These are phyloP conservation scores for Xerocomus brunneocitrinus DNA, from an alignment of 768 basidiomycete genomes.

Conservation along the genomic window DNA sequence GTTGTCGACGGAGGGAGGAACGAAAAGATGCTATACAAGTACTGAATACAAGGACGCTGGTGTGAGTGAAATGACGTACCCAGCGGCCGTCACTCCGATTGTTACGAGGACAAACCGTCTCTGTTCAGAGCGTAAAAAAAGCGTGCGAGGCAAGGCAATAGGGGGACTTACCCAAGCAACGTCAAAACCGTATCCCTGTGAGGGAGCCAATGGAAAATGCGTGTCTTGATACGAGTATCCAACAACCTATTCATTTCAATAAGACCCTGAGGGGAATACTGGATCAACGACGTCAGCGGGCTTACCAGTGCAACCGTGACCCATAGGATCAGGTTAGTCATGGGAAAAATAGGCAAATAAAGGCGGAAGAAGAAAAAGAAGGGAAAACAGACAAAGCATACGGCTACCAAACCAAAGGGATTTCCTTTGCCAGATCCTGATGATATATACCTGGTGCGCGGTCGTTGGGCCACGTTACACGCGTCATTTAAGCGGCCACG, in stretches of 20 bases:
- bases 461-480: background rate
- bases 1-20: constrained; percentile 69
- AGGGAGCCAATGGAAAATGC: constrained; percentile 42
- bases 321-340: constrained; percentile 68
- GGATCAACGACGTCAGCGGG: background rate
- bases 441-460: constrained; percentile 58
- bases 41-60: background rate
- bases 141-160: background rate
- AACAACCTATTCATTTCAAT: constrained; percentile 42
- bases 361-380: constrained; percentile 66
- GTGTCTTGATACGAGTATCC: constrained; percentile 72
- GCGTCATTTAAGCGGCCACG: constrained; percentile 11
- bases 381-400: constrained; percentile 65
- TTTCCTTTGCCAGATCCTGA: constrained; percentile 56
- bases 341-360: constrained; percentile 68
- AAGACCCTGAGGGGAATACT: background rate
- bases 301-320: constrained; percentile 59
- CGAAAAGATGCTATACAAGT: constrained; percentile 50
- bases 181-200: constrained; percentile 54
- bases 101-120: constrained; percentile 65
- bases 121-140: constrained; percentile 28
- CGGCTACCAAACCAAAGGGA: constrained; percentile 65
- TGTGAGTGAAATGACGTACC: constrained; percentile 38
- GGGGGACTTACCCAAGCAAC: constrained; percentile 60
- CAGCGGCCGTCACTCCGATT: constrained; percentile 73